Conservation (phyloP, 2,329 filamentous ascomycete genomes). For the Triangularia verruculosa region DNA sequence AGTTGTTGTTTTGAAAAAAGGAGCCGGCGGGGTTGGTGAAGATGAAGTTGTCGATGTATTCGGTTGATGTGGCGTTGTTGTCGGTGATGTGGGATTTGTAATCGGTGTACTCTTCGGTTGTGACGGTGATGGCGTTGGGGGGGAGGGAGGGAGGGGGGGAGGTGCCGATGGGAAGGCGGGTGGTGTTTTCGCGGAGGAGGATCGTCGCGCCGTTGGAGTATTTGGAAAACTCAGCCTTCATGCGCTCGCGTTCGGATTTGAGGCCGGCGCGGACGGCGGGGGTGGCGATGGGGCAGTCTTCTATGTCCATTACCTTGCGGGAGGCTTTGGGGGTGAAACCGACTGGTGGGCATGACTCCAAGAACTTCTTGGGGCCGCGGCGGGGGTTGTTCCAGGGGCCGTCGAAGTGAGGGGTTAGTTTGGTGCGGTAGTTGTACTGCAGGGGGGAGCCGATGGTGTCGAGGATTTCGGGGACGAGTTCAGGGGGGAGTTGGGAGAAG, state of each 20-base stretch:
- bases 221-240: conserved; percentile 64
- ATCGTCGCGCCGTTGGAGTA: conserved; percentile 85
- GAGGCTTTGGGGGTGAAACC: conserved; percentile 90
- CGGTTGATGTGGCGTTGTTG: conserved; percentile 75
- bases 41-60: conserved; percentile 80
- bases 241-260: conserved; percentile 71
- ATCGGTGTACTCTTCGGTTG: conserved; percentile 63
- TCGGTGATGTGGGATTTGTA: conserved; percentile 88
- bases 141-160: conserved; percentile 17
- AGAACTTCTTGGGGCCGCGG: conserved; percentile 45
- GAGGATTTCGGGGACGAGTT: conserved; percentile 69
- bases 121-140: conserved; percentile 47
- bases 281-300: conserved; percentile 95
- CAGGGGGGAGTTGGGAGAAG: conserved; percentile 78
- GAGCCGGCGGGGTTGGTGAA: conserved; percentile 90
- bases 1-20: conserved; percentile 99
- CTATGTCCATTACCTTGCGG: conserved; percentile 81
- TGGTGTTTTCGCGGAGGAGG: conserved; percentile 81
- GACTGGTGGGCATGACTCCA: conserved; percentile 69
- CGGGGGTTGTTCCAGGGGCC: conserved; percentile 59
- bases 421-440: conserved; percentile 92
- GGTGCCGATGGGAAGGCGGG: conserved; percentile 56
- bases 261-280: conserved; percentile 78
- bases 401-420: conserved; percentile 95
- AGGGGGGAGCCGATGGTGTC: conserved; percentile 89